phyloP scores from a whole-genome alignment of 371 early-diverging fungal species.

The Chytridium lagenaria region DNA sequence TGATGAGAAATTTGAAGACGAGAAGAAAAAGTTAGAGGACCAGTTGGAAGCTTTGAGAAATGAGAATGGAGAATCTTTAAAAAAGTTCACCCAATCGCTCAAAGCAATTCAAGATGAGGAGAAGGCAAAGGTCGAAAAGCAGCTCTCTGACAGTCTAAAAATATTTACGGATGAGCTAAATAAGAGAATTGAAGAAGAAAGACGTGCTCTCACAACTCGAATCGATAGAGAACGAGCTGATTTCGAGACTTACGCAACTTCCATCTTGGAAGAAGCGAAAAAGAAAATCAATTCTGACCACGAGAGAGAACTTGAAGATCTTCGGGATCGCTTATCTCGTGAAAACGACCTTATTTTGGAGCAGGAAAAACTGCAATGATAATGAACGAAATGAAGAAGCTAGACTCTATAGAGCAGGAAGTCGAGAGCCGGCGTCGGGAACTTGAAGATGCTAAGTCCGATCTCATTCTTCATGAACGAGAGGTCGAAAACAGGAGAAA shows the following conservation, averaged over 20 bases:
- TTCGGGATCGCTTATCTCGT: not conserved
- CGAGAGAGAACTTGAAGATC: conserved; percentile 11
- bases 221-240: not conserved
- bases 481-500: not conserved
- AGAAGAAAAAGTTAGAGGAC: conserved; percentile 28
- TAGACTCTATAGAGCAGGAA: conserved; percentile 1
- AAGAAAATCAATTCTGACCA: conserved; percentile 5
- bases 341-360: conserved; percentile 7
- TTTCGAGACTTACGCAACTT: not conserved
- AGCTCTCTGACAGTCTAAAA: not conserved
- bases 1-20: conserved; percentile 10
- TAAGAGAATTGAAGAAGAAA: not conserved
- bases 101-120: not conserved
- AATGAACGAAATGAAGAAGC: not conserved
- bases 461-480: not conserved
- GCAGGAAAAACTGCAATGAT: not conserved
- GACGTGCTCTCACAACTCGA: not conserved
- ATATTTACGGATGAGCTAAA: not conserved
- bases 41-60: conserved; percentile 18
- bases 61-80: conserved; percentile 7
- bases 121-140: conserved; percentile 3
- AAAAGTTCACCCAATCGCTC: conserved; percentile 7
- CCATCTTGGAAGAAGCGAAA: not conserved
- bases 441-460: not conserved
- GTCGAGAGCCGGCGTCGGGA: not conserved